Evolutionary conservation across 2,329 filamentous ascomycete species (phyloP), one percentile per base, ranked within the genome.

Genomic region (Didymella pomorum): DNA sequence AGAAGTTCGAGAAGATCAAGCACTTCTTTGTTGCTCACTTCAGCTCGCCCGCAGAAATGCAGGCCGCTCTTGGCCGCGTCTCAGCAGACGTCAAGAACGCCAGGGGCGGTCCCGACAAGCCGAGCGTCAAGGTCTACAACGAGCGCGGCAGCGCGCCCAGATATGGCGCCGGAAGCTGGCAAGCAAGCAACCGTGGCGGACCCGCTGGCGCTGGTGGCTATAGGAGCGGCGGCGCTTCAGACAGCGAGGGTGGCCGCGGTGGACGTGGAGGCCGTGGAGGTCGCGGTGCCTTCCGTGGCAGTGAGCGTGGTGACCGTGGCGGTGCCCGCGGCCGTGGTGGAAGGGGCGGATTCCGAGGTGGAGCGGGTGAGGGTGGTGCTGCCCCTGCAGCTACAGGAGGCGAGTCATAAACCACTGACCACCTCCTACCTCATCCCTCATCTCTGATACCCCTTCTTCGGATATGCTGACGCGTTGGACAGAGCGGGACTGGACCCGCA

Each of bases 1-100:
- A 86, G 53, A 82, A 81, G 70, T 78, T 86, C 55, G 81, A 83
- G 71, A 93, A 92, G 79, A 91, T 88, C 81, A 87, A 87, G 71
- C 87, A 87, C 61, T 92, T 92, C 81, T 93, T 89, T 79, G 91
- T 97, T 48, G 92, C 92, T 25, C 89, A 93, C 65, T 98, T 98
- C 80, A 87, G 89, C 73, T 91, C 84, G 2, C 73, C 82, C 3
- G 90, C 96, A 66, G 91, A 96, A 48, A 91, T 94, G 71, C 91
- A 93, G 69, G 86, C 84, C 31, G 92, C 93, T 31, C 84, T 97
- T 71, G 85, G 87, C 41, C 88, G 87, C 64, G 83, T 96, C 58
- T 86, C 92, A 5, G 84, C 88, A 14, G 91, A 95, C 42, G 84
- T 89, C 69, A 94, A 93, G 83, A 90, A 87, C 63, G 85, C 86